A percentile compares a stretch with the other conserved stretches of the same genome.
phyloP scores from a whole-genome alignment of 768 basidiomycete species.

The Gymnopilus dilepis region DNA sequence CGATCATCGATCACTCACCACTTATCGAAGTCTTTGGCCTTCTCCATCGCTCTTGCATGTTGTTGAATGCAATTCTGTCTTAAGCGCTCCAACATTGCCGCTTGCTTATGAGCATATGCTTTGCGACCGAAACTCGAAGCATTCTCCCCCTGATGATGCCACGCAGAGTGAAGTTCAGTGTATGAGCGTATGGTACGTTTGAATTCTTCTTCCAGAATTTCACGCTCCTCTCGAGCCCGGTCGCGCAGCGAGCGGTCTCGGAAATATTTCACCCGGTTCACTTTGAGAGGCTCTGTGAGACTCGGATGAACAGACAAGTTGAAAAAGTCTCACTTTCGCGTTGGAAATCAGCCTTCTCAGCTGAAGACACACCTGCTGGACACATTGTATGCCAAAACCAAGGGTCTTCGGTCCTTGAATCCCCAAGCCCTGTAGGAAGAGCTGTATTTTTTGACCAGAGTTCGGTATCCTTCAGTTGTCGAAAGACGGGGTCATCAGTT shows the following conservation, averaged over 20 bases:
- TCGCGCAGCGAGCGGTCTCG: no score
- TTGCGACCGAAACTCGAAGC: background rate
- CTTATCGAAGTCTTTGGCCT: background rate
- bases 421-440: slow-evolving; percentile 21
- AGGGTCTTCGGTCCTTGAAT: slow-evolving; percentile 24
- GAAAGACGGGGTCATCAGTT: slow-evolving; percentile 17
- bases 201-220: slow-evolving; percentile 35
- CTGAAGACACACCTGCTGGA: slow-evolving; percentile 16
- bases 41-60: background rate
- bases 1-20: background rate
- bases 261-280: slow-evolving; percentile 31
- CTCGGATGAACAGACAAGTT: no score
- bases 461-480: slow-evolving; percentile 21
- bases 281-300: background rate
- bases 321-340: slow-evolving; percentile 17
- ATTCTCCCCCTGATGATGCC: background rate
- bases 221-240: slow-evolving; percentile 32
- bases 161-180: background rate
- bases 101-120: background rate
- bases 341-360: background rate
- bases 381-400: slow-evolving; percentile 32
- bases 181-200: slow-evolving; percentile 13
- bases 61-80: background rate
- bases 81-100: background rate
- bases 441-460: slow-evolving; percentile 25